Conservation (phyloP, 495 filamentous ascomycete species). For the Hypoxylon trugodes region DNA sequence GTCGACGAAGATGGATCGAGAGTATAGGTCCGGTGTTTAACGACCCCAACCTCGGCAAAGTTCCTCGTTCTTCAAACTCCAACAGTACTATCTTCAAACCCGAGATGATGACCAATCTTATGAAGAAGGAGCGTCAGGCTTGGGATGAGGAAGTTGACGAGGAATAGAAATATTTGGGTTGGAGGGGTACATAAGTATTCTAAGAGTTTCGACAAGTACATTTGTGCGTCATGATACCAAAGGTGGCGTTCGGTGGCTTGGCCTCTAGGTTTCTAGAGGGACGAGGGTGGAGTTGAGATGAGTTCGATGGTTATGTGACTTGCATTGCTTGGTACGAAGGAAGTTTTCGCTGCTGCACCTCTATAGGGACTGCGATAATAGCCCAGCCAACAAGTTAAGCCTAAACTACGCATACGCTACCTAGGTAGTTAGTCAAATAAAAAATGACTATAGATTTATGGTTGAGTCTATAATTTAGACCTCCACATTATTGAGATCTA, state of each 20-base stretch:
- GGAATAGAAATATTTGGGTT: slow-evolving; percentile 6
- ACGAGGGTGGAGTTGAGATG: neutral
- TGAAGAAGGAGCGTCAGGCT: slow-evolving; percentile 74
- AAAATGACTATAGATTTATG: too few species aligned
- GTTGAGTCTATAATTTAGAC: too few species aligned
- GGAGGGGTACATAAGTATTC: neutral
- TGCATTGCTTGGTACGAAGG: neutral
- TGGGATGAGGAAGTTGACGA: slow-evolving; percentile 79
- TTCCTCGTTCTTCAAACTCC: slow-evolving; percentile 53
- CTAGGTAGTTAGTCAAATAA: too few species aligned
- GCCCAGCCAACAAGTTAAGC: too few species aligned
- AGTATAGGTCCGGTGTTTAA: slow-evolving; percentile 88
- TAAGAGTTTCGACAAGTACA: neutral
- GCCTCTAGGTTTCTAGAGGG: neutral
- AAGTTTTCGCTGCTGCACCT: too few species aligned
- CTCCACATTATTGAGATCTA: too few species aligned
- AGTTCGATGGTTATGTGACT: neutral
- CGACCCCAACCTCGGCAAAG: slow-evolving; percentile 63
- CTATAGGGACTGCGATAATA: too few species aligned
- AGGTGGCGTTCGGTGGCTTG: neutral
- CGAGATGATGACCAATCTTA: slow-evolving; percentile 58
- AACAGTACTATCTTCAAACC: slow-evolving; percentile 70
- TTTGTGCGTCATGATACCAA: slow-evolving; percentile 3
- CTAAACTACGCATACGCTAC: too few species aligned
- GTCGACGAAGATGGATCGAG: slow-evolving; percentile 84